Evolutionary conservation across 2,329 filamentous ascomycete genomes (phyloP).

Genomic region (Shiraia sp.): DNA sequence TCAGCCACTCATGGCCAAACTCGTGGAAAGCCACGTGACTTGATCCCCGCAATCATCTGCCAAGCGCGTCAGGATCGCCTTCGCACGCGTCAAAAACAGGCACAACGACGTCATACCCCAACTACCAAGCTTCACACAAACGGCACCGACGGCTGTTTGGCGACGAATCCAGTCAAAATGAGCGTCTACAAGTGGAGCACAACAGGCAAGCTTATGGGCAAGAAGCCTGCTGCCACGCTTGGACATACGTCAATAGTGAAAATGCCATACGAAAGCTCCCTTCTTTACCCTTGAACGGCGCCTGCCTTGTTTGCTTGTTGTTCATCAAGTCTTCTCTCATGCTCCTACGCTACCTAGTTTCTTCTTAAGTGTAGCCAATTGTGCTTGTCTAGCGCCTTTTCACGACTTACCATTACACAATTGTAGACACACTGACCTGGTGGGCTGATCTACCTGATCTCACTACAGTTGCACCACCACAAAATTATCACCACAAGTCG

Average conservation of each 20-base stretch:
- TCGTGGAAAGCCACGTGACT: no score
- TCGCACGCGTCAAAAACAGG: slow-evolving; percentile 18
- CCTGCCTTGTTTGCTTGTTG: slow-evolving; percentile 5
- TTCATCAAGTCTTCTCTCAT: slow-evolving; percentile 15
- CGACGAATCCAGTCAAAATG: slow-evolving; percentile 15
- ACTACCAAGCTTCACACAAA: slow-evolving; percentile 16
- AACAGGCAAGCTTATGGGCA: slow-evolving; percentile 10
- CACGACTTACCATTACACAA: slow-evolving; percentile 8
- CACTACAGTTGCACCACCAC: slow-evolving; percentile 1
- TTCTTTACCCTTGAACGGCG: slow-evolving; percentile 11
- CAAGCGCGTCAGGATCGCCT: slow-evolving; percentile 17
- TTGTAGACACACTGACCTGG: slow-evolving; percentile 11
- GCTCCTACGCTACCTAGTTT: not conserved
- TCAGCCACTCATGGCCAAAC: no score
- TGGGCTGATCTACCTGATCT: not conserved
- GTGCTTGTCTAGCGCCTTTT: slow-evolving; percentile 4
- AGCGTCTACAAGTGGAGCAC: slow-evolving; percentile 19
- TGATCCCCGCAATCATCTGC: slow-evolving; percentile 20
- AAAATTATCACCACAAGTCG: not conserved
- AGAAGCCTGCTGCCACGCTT: slow-evolving; percentile 10
- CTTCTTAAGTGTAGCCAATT: no score
- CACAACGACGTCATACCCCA: slow-evolving; percentile 23
- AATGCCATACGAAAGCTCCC: slow-evolving; percentile 11
- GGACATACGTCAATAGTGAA: slow-evolving; percentile 30
- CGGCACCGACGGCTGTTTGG: slow-evolving; percentile 21